Evolutionary conservation across 805 yeast genomes (phyloP).

Genomic region (Nematodospora valgi): DNA sequence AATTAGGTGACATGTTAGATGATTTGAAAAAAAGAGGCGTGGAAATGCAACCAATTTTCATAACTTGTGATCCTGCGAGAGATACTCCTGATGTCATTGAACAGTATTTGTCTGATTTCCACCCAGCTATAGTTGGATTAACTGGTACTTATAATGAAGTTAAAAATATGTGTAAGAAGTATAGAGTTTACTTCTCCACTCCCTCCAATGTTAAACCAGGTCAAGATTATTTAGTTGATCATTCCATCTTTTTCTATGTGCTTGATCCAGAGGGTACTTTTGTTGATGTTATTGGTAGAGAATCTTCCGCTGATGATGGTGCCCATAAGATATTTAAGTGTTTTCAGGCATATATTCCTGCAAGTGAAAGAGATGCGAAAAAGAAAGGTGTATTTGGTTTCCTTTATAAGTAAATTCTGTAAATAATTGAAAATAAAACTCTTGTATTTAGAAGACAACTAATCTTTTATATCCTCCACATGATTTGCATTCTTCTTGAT

Average conservation of each 20-base stretch:
- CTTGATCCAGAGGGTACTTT: constrained; percentile 99
- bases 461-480: constrained; percentile 50
- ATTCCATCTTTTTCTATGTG: constrained; percentile 92
- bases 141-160: constrained; percentile 89
- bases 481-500: constrained; percentile 44
- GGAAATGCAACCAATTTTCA: constrained; percentile 78
- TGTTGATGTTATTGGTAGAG: constrained; percentile 91
- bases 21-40: constrained; percentile 57
- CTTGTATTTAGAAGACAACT: constrained; percentile 16
- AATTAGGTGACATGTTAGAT: constrained; percentile 70
- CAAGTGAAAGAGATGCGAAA: constrained; percentile 62
- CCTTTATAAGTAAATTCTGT: constrained; percentile 36
- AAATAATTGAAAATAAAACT: constrained; percentile 1
- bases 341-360: constrained; percentile 72
- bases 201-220: constrained; percentile 94
- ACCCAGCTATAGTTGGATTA: constrained; percentile 81
- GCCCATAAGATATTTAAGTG: constrained; percentile 73
- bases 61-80: constrained; percentile 96
- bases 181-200: constrained; percentile 95
- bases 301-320: constrained; percentile 76
- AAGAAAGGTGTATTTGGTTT: constrained; percentile 59
- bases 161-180: constrained; percentile 81
- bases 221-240: constrained; percentile 94
- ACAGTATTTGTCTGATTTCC: constrained; percentile 84
- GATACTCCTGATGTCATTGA: constrained; percentile 84